Percentiles rank a stretch among this genome's conserved stretches.
Conservation (phyloP, 441 rosid genomes). For the Eruca vesicaria region DNA sequence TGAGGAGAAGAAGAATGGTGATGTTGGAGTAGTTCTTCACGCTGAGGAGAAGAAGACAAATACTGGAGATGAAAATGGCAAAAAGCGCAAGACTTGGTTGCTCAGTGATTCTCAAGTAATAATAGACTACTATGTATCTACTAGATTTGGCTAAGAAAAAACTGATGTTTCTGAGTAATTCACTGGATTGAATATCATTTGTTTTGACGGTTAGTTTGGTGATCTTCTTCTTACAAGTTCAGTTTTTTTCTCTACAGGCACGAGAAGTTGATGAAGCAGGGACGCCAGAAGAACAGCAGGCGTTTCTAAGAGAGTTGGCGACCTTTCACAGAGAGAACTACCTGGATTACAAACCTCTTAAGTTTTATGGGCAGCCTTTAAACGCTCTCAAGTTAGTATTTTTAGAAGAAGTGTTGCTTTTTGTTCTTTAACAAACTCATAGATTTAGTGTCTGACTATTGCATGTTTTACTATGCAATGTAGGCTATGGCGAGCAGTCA, state of each 20-base stretch:
- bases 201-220: not conserved
- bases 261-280: conserved; percentile 60
- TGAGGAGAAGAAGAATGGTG: not conserved
- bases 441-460: conserved; percentile 33
- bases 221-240: conserved; percentile 17
- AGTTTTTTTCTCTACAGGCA: conserved; percentile 48
- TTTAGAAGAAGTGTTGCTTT: conserved; percentile 11
- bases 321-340: conserved; percentile 53
- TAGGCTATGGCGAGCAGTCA: conserved; percentile 90
- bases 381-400: conserved; percentile 72
- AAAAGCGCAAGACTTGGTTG: conserved; percentile 61
- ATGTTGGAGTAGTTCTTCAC: not conserved
- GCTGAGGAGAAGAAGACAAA: not conserved
- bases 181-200: not conserved
- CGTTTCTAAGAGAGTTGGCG: conserved; percentile 74
- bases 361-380: conserved; percentile 74
- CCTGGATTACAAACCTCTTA: conserved; percentile 76
- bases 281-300: conserved; percentile 63
- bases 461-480: conserved; percentile 25
- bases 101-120: conserved; percentile 58
- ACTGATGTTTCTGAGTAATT: not conserved
- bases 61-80: conserved; percentile 32
- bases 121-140: not conserved
- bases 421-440: not conserved
- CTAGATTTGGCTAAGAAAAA: not conserved